These are phyloP conservation scores for Tilletia caries DNA, from an alignment of 1,284 basidiomycete genomes.

Conservation along the genomic window DNA sequence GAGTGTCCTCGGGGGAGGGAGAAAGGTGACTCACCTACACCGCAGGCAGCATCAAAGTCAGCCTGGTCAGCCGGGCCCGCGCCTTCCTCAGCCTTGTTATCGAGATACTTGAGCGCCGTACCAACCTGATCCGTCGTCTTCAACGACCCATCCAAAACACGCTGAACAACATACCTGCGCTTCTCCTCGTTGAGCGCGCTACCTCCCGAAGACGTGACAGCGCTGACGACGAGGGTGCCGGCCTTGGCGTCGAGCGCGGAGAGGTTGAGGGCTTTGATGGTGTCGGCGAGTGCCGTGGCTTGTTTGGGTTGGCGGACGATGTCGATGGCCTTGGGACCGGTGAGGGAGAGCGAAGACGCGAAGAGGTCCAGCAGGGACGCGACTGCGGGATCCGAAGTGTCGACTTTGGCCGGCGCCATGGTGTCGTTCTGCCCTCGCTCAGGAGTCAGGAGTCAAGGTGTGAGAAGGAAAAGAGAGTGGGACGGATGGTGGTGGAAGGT, in stretches of 20 bases:
- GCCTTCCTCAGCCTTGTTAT: conserved; percentile 58
- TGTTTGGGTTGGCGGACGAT: conserved; percentile 49
- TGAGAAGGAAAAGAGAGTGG: background rate
- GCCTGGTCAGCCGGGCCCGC: conserved; percentile 63
- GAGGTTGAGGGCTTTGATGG: conserved; percentile 61
- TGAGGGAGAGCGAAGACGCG: conserved; percentile 70
- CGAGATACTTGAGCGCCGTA: conserved; percentile 68
- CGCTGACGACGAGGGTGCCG: conserved; percentile 66
- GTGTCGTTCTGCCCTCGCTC: background rate
- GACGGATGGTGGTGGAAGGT: background rate
- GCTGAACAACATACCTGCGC: conserved; percentile 67
- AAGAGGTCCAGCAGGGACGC: conserved; percentile 66
- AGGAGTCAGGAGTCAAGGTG: no score
- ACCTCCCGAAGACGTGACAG: conserved; percentile 59
- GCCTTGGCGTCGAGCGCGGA: conserved; percentile 70
- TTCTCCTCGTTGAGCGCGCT: conserved; percentile 65
- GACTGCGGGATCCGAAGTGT: conserved; percentile 58
- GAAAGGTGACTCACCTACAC: conserved; percentile 69
- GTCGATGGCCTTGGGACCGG: conserved; percentile 74
- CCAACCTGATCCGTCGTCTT: conserved; percentile 81
- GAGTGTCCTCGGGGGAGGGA: background rate
- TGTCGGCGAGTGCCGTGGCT: conserved; percentile 63
- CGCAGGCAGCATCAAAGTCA: conserved; percentile 76
- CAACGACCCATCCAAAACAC: conserved; percentile 69
- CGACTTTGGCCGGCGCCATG: conserved; percentile 60